Evolutionary conservation across 305 asterid species (phyloP).

Genomic region (Caryopteris hybrid): DNA sequence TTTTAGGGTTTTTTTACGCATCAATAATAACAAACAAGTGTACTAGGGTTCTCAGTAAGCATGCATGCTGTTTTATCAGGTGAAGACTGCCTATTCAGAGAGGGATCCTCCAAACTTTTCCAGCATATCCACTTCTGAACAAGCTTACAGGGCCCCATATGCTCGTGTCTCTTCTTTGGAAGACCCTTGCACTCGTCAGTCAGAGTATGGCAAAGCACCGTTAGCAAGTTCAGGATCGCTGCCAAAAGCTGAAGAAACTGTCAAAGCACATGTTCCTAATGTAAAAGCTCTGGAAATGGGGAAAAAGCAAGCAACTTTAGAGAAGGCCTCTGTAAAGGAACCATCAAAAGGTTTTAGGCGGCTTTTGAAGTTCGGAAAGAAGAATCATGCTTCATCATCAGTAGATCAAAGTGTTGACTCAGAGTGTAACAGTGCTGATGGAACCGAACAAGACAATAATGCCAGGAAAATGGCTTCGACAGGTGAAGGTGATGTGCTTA

Average conservation of each 20-base stretch:
- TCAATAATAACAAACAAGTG: not conserved
- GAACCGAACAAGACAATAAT: constrained; percentile 37
- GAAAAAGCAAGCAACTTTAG: constrained; percentile 39
- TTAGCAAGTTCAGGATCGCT: constrained; percentile 30
- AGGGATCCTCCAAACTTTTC: constrained; percentile 37
- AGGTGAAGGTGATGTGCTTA: constrained; percentile 58
- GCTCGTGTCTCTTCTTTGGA: constrained; percentile 74
- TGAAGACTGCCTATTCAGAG: constrained; percentile 30
- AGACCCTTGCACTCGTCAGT: constrained; percentile 52
- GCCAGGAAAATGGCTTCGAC: constrained; percentile 40
- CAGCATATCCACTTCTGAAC: constrained; percentile 29
- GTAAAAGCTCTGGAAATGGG: constrained; percentile 40
- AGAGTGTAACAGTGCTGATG: constrained; percentile 43
- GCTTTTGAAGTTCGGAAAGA: constrained; percentile 83
- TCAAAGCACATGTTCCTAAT: constrained; percentile 41
- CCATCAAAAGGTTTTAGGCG: constrained; percentile 78
- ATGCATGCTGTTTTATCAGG: constrained; percentile 33
- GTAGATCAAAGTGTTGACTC: constrained; percentile 63
- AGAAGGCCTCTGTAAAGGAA: constrained; percentile 56
- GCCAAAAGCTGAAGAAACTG: constrained; percentile 46
- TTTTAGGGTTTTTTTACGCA: not conserved
- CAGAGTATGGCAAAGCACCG: constrained; percentile 49
- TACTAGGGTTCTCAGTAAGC: constrained; percentile 10
- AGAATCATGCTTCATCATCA: constrained; percentile 55
- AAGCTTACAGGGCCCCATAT: constrained; percentile 55